Conservation (phyloP, 805 yeast genomes). For the Barnettozyma wickerhamii region DNA sequence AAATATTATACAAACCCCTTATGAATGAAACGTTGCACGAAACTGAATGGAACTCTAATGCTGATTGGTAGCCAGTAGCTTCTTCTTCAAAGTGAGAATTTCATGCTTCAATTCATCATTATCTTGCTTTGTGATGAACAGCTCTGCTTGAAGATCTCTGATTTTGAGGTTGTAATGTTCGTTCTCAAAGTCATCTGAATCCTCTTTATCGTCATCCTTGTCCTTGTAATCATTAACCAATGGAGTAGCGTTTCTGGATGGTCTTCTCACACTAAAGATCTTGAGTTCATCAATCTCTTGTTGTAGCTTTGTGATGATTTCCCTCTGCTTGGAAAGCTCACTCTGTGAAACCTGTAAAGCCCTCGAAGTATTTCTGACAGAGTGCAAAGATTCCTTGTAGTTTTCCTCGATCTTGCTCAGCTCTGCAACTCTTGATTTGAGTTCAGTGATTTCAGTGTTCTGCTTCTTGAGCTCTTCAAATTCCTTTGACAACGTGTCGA, state of each 20-base stretch:
- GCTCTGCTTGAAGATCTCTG: conserved; percentile 79
- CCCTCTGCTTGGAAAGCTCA: conserved; percentile 61
- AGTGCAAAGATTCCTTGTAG: conserved; percentile 66
- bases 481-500: conserved; percentile 32
- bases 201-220: conserved; percentile 19
- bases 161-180: conserved; percentile 72
- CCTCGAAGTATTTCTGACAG: conserved; percentile 67
- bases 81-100: conserved; percentile 54
- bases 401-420: conserved; percentile 51
- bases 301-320: conserved; percentile 47
- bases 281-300: conserved; percentile 69
- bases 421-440: conserved; percentile 29
- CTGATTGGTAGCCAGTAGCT: conserved; percentile 33
- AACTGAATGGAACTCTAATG: no score
- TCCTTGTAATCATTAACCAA: conserved; percentile 18
- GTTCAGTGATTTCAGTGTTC: conserved; percentile 25
- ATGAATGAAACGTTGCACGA: no score
- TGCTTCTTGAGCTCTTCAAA: conserved; percentile 25
- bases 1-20: neutral
- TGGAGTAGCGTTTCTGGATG: conserved; percentile 25
- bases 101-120: conserved; percentile 71
- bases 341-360: conserved; percentile 72
- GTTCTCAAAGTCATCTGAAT: conserved; percentile 30
- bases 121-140: conserved; percentile 76
- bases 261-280: conserved; percentile 42